These are phyloP conservation scores for Beta corolliflora DNA, from an alignment of 179 eudicot genomes.

Conservation along the genomic window DNA sequence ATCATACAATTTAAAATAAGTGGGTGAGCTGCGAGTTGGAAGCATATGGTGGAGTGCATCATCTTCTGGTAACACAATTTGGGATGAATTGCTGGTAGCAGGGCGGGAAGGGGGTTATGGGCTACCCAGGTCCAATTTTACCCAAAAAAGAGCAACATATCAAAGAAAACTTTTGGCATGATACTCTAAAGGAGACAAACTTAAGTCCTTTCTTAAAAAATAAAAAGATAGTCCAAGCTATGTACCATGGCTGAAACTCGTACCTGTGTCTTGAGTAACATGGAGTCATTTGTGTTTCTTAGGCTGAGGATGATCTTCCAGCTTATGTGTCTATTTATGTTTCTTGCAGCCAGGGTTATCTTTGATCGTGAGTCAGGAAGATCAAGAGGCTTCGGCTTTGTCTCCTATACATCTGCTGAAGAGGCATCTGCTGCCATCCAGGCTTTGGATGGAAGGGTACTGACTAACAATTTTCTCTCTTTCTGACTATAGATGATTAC, in stretches of 20 bases:
- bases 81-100: too few relatives aligned
- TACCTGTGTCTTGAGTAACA: too few relatives aligned
- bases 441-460: slow-evolving; percentile 28
- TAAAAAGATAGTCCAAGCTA: background rate
- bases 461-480: background rate
- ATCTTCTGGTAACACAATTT: too few relatives aligned
- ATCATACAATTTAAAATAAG: too few relatives aligned
- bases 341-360: slow-evolving; percentile 21
- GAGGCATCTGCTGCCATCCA: slow-evolving; percentile 32
- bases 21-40: too few relatives aligned
- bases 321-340: background rate
- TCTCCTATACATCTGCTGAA: slow-evolving; percentile 24
- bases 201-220: too few relatives aligned
- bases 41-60: too few relatives aligned
- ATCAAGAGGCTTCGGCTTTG: slow-evolving; percentile 27
- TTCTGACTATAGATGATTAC: background rate
- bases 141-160: too few relatives aligned
- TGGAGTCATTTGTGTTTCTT: background rate
- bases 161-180: too few relatives aligned
- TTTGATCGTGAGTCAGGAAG: slow-evolving; percentile 27
- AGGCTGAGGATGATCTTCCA: background rate
- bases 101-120: too few relatives aligned
- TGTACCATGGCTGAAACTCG: background rate
- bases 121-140: too few relatives aligned
- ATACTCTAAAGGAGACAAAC: too few relatives aligned